Evolutionary conservation across 768 basidiomycete genomes (phyloP).

Genomic region (Leccinum obscurum): DNA sequence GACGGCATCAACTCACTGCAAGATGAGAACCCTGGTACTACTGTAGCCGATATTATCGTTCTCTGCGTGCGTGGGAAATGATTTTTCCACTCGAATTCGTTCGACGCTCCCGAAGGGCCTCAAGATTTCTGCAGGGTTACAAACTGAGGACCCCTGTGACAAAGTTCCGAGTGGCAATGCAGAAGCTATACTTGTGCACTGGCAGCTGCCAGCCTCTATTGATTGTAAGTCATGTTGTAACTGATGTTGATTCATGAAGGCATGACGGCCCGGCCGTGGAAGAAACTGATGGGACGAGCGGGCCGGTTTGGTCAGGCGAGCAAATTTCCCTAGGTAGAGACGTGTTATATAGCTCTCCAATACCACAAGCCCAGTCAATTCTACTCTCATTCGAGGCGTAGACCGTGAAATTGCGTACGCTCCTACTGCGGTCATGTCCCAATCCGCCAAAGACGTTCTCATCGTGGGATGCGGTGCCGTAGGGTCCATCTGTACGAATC

Average conservation of each 20-base stretch:
- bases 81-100: too few relatives aligned
- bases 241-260: neutral
- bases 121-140: too few relatives aligned
- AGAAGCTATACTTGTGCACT: too few relatives aligned
- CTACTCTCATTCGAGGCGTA: too few relatives aligned
- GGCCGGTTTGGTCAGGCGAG: neutral
- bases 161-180: too few relatives aligned
- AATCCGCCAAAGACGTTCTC: conserved; percentile 46
- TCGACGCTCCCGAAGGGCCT: too few relatives aligned
- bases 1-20: neutral
- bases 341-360: neutral
- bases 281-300: neutral
- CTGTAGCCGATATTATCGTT: neutral
- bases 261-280: neutral
- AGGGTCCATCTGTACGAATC: conserved; percentile 54
- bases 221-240: neutral
- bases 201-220: too few relatives aligned
- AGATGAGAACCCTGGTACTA: neutral
- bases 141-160: too few relatives aligned
- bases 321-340: neutral
- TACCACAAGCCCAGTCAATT: neutral
- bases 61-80: neutral
- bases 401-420: neutral
- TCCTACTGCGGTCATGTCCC: conserved; percentile 8
- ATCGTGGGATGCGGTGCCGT: conserved; percentile 68